Evolutionary conservation across 1,284 basidiomycete species (phyloP), one percentile per base, ranked within the genome.

Genomic region (Puccinia novopanici): DNA sequence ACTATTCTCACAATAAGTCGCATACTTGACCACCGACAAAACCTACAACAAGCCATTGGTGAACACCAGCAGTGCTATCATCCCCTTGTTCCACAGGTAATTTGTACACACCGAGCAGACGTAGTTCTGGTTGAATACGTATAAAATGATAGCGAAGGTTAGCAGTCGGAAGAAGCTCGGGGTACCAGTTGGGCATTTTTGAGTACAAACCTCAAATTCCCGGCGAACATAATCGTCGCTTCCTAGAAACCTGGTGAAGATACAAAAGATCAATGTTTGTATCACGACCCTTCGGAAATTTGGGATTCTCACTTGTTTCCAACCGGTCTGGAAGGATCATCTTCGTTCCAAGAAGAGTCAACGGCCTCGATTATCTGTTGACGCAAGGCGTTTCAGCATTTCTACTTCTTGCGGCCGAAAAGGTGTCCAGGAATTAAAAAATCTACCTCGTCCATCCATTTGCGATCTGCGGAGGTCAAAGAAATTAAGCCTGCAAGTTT

Each of bases 401-500:
- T 12, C 37, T 27, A 13, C 13, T 6, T 12, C 50, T 24, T 30
- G 8, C 9, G 27, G 59, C 22, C 55, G 30, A 34, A 30, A 27
- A 9, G 17, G 30, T 37, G 22, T 40, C n/a, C 3, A 27, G 45
- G 42, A 10, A 50, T 19, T 22, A 48, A 63, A 22, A 50, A 22
- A 52, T 79, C 24, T 19, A 83, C 82, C 65, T 91, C 90, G 84
- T 91, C 91, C 89, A 99, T 95, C 96, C 97, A 99, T 85, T 94
- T 97, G 81, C 96, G 89, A 86, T 99, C 97, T 0, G 95, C 93
- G 0, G 96, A 88, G 0, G 96, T 98, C 81, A 99, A 87, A 6
- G 89, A 90, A 40, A 92, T 90, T 37, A 92, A 87, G 42, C 91
- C 89, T 83, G 96, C 93, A 6, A 97, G 85, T 84, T 89, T 90